Evolutionary conservation across 2,329 filamentous ascomycete species (phyloP), one percentile per base, ranked within the genome.

Genomic region (Colletotrichum brevisporum): DNA sequence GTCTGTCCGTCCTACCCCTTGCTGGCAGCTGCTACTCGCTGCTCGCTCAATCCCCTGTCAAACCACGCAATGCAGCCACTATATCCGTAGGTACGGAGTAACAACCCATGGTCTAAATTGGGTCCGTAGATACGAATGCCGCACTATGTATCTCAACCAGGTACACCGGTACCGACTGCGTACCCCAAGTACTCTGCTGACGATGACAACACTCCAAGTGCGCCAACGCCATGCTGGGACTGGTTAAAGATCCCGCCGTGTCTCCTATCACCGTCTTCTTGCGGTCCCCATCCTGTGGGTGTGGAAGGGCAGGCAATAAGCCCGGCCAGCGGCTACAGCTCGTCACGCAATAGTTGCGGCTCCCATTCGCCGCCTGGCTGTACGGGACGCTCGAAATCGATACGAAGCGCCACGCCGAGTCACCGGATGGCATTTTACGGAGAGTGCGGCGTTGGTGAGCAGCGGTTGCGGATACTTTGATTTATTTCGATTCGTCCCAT

Each of bases 21-120:
- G 54, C 41, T 64, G 48, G 43, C 21, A 51, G 54, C 41, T 64
- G 48, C 51, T 24, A 51, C 31, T 57, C 45, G 51, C 16, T n/a
- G 26, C 18, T 54, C 31, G 50, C 24, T 47, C 64, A 16, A 48
- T 27, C 47, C 65, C 61, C 31, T 60, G 59, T 60, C 66, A 60
- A 60, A 60, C 55, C 55, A 12, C 62, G 61, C 50, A 66, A 66
- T 56, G 66, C 50, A 69, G 54, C 47, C 47, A 55, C 36, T 52
- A 48, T 39, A 48, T 13, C 18, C 8, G 43, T 13, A 47, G 15
- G 21, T n/a, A 16, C n/a, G 21, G 21, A 24, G 47, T 13, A 50
- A 18, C 18, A 50, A 18, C n/a, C 31, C 54, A 43, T 36, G 24
- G 51, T 63, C 58, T 60, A 60, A 66, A n/a, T 52, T 36, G 31